Conservation (phyloP, 352 stramenopile genomes). For the Pythium oligandrum region DNA sequence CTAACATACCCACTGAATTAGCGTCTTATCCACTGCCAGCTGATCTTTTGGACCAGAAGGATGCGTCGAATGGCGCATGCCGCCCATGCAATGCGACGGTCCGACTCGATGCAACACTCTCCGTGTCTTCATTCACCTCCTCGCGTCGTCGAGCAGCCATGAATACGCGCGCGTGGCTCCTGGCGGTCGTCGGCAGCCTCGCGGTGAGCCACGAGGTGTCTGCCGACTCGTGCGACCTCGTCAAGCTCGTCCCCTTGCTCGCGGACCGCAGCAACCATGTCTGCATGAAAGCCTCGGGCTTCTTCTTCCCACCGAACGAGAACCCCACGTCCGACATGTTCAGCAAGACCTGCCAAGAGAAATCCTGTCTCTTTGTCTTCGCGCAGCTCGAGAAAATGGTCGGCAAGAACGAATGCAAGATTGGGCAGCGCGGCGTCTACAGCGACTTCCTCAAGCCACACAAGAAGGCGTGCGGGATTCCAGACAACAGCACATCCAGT, state of each 20-base stretch:
- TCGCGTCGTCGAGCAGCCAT: no score
- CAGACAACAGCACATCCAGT: neutral
- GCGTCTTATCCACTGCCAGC: no score
- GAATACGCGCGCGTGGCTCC: no score
- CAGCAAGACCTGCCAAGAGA: constrained; percentile 8
- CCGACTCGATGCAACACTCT: no score
- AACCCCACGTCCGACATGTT: constrained; percentile 5
- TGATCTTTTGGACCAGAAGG: no score
- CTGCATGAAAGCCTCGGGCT: constrained; percentile 13
- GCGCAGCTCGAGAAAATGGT: constrained; percentile 3
- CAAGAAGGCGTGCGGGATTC: constrained; percentile 11
- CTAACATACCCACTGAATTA: no score
- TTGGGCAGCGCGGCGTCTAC: constrained; percentile 11
- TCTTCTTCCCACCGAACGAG: constrained; percentile 11
- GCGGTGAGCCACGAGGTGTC: constrained; percentile 1
- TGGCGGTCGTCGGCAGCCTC: neutral
- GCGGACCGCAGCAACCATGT: constrained; percentile 16
- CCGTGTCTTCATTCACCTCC: no score
- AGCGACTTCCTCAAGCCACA: constrained; percentile 15
- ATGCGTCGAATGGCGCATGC: no score
- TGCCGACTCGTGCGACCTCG: constrained; percentile 11
- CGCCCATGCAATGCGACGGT: no score
- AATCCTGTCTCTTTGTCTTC: constrained; percentile 11
- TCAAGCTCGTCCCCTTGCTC: constrained; percentile 18
- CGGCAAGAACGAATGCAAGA: constrained; percentile 12